Percentiles rank a stretch among this genome's conserved stretches.
Evolutionary conservation across 1,284 basidiomycete species (phyloP).

Genomic region (Papiliotrema nemorosa): DNA sequence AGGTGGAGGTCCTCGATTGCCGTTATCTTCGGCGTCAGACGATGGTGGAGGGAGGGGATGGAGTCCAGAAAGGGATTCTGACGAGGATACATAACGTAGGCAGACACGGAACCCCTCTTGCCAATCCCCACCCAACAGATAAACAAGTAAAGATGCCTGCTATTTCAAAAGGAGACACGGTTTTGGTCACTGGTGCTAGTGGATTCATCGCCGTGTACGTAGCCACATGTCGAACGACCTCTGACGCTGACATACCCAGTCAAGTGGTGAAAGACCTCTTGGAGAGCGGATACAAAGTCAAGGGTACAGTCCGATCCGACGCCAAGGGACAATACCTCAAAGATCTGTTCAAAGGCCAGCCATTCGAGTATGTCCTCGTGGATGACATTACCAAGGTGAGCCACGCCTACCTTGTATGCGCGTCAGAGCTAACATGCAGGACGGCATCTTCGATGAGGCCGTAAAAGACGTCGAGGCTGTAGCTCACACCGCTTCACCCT

Average conservation of each 20-base stretch:
- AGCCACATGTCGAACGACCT: neutral
- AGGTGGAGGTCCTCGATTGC: neutral
- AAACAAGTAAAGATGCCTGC: too few species aligned
- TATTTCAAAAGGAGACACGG: slow-evolving; percentile 49
- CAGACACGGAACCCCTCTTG: too few species aligned
- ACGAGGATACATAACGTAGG: too few species aligned
- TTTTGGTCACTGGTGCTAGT: slow-evolving; percentile 51
- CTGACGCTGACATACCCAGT: too few species aligned
- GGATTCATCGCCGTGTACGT: slow-evolving; percentile 49
- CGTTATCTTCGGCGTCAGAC: too few species aligned
- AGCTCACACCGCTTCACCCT: slow-evolving; percentile 33
- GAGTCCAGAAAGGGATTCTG: too few species aligned
- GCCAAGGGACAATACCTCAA: slow-evolving; percentile 56
- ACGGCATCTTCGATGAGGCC: slow-evolving; percentile 66
- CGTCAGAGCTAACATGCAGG: slow-evolving; percentile 38
- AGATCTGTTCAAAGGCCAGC: slow-evolving; percentile 52
- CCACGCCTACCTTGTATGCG: neutral
- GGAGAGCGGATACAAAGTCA: slow-evolving; percentile 50
- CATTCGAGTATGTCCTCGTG: slow-evolving; percentile 56
- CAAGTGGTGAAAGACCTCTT: slow-evolving; percentile 36
- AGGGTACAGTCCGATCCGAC: slow-evolving; percentile 58
- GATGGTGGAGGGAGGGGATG: too few species aligned
- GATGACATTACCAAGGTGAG: slow-evolving; percentile 58
- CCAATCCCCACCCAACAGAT: too few species aligned
- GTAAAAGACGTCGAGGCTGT: slow-evolving; percentile 65